These are phyloP conservation scores for Suillus sp. DNA, from an alignment of 768 basidiomycete species.

Conservation along the genomic window DNA sequence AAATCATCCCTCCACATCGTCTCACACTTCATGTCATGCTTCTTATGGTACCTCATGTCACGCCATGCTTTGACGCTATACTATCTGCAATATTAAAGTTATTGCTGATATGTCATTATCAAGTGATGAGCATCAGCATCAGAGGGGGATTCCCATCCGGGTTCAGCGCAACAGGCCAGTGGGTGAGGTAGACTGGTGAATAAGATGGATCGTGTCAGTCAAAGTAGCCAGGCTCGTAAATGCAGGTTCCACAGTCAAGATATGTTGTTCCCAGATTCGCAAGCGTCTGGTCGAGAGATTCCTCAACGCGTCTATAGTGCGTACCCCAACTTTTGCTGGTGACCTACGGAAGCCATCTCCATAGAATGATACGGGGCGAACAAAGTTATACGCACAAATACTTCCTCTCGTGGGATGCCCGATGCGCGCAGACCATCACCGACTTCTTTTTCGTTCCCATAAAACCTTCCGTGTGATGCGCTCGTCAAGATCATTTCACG, in stretches of 20 bases:
- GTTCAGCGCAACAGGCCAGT: conserved; percentile 80
- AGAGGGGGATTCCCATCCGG: conserved; percentile 62
- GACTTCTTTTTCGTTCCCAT: conserved; percentile 81
- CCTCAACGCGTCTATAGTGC: conserved; percentile 70
- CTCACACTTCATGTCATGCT: conserved; percentile 12
- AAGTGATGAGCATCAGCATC: conserved; percentile 48
- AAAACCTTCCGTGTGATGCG: conserved; percentile 54
- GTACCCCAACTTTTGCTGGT: conserved; percentile 74
- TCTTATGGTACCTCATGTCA: conserved; percentile 18
- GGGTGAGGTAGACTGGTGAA: conserved; percentile 60
- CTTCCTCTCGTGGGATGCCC: conserved; percentile 74
- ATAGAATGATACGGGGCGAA: background rate
- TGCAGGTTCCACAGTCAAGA: conserved; percentile 61
- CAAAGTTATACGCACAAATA: conserved; percentile 50
- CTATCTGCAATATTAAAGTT: conserved; percentile 17
- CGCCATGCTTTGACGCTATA: conserved; percentile 17
- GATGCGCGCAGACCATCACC: conserved; percentile 77
- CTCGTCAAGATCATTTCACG: conserved; percentile 4
- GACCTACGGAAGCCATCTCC: conserved; percentile 42
- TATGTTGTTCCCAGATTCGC: conserved; percentile 79
- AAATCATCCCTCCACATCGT: conserved; percentile 10
- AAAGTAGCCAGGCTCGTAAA: conserved; percentile 3
- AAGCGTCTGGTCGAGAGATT: conserved; percentile 73
- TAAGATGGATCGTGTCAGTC: background rate
- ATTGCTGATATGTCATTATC: conserved; percentile 3